These are phyloP conservation scores for Castanea sativa DNA, from an alignment of 306 rosid genomes.

Conservation along the genomic window DNA sequence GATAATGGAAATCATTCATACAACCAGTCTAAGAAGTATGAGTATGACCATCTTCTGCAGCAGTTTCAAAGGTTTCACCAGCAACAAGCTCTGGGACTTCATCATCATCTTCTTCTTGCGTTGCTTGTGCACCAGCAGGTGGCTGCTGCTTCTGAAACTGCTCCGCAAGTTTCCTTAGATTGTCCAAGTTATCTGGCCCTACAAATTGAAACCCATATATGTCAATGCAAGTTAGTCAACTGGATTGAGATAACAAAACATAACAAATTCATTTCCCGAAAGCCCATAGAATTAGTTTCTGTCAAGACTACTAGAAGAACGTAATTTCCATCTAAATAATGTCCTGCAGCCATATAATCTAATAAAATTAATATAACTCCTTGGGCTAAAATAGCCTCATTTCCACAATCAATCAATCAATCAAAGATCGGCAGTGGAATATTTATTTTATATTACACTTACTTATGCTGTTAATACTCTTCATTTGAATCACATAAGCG, in stretches of 20 bases:
- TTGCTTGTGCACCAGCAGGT: neutral
- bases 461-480: neutral
- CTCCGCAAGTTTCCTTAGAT: neutral
- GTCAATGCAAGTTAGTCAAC: neutral
- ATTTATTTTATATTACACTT: neutral
- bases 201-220: neutral
- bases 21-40: neutral
- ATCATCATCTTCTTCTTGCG: conserved; percentile 1
- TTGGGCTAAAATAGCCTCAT: neutral
- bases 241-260: neutral
- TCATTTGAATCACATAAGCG: neutral
- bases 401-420: neutral
- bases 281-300: neutral
- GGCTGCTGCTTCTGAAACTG: neutral
- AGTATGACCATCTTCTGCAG: neutral
- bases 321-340: neutral
- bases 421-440: neutral
- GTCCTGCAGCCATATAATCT: neutral
- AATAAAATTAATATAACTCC: no score
- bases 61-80: conserved; percentile 10
- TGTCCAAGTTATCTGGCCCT: conserved; percentile 8
- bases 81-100: conserved; percentile 4
- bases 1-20: neutral
- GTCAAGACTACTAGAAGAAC: neutral
- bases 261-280: neutral